Evolutionary conservation across 768 basidiomycete genomes (phyloP).

Genomic region (Podaxis pistillaris): DNA sequence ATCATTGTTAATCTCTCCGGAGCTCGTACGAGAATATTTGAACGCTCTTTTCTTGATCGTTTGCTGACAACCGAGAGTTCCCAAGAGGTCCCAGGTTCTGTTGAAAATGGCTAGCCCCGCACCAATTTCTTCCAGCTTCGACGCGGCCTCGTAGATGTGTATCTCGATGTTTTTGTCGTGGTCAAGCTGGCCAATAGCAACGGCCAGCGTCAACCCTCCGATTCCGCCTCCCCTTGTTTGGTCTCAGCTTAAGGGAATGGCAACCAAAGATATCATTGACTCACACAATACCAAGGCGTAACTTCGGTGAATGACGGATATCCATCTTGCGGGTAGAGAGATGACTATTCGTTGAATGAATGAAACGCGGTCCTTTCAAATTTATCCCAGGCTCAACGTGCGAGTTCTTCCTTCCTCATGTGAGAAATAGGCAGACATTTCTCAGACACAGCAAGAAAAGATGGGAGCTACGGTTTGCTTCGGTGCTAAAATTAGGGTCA

Average conservation of each 20-base stretch:
- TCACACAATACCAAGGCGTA: background rate
- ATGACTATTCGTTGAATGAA: background rate
- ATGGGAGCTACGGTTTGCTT: too few relatives aligned
- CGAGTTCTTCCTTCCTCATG: too few relatives aligned
- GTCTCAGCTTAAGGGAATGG: background rate
- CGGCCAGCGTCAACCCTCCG: constrained; percentile 27
- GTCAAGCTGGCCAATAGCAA: constrained; percentile 23
- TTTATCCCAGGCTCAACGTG: too few relatives aligned
- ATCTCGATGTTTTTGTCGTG: constrained; percentile 27
- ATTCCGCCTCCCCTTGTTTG: constrained; percentile 28
- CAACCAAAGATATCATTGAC: background rate
- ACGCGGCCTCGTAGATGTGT: constrained; percentile 40
- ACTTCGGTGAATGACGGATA: background rate
- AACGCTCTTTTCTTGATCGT: constrained; percentile 9
- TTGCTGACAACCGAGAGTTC: constrained; percentile 21
- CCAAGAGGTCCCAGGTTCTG: constrained; percentile 29
- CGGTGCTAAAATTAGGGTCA: too few relatives aligned
- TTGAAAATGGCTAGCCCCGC: constrained; percentile 35
- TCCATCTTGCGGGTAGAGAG: background rate
- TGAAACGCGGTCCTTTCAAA: too few relatives aligned
- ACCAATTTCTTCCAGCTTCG: constrained; percentile 33
- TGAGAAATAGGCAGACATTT: too few relatives aligned
- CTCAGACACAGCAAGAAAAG: too few relatives aligned
- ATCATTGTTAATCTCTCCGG: background rate
- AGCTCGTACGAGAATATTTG: background rate